These are phyloP conservation scores for Tylopilus sp. DNA, from an alignment of 1,284 basidiomycete species.

Conservation along the genomic window DNA sequence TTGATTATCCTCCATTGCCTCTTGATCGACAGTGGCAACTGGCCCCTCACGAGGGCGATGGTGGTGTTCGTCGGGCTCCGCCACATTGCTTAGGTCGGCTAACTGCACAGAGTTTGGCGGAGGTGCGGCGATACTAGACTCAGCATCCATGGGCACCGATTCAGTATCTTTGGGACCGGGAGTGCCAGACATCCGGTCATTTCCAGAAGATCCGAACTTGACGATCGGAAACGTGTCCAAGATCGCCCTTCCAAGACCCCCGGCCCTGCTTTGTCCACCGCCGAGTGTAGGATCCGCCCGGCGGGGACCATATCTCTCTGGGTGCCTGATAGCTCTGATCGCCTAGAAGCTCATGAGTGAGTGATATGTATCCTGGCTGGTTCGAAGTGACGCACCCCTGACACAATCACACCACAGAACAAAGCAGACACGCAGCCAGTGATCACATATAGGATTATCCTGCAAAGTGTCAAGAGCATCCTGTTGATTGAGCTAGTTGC, in stretches of 20 bases:
- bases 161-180: slow-evolving; percentile 36
- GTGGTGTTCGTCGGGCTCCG: neutral
- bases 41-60: neutral
- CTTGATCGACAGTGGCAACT: neutral
- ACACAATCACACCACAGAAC: slow-evolving; percentile 77
- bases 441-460: slow-evolving; percentile 85
- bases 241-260: slow-evolving; percentile 83
- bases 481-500: slow-evolving; percentile 2
- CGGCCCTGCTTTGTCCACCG: slow-evolving; percentile 66
- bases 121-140: neutral
- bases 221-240: slow-evolving; percentile 92
- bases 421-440: slow-evolving; percentile 81
- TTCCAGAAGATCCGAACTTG: slow-evolving; percentile 59
- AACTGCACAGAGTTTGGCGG: slow-evolving; percentile 14
- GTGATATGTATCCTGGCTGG: neutral
- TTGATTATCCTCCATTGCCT: slow-evolving; percentile 1
- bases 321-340: slow-evolving; percentile 79
- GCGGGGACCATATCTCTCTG: slow-evolving; percentile 87
- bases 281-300: slow-evolving; percentile 41
- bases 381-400: slow-evolving; percentile 54
- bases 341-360: slow-evolving; percentile 43
- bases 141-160: slow-evolving; percentile 5
- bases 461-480: slow-evolving; percentile 27
- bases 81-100: slow-evolving; percentile 1
- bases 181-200: slow-evolving; percentile 8